Percentiles rank a stretch among this genome's conserved stretches.
Evolutionary conservation across 169 alveolate species (phyloP).

Genomic region (Amoebophrya sp.): DNA sequence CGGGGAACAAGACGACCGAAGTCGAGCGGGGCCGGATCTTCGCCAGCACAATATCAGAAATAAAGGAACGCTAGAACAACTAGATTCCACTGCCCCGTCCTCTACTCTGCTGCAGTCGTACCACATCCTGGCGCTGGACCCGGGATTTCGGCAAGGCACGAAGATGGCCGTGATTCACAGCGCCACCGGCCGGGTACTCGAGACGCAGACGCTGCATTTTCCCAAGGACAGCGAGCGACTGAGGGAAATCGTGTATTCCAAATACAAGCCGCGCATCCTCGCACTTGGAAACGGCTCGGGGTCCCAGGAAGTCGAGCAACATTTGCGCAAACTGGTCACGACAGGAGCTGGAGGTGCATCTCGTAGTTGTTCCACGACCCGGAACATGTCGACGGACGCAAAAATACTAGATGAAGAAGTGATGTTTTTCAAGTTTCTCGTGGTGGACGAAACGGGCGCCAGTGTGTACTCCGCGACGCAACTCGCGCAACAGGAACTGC

Average conservation of each 20-base stretch:
- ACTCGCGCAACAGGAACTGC: neutral
- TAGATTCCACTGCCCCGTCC: no score
- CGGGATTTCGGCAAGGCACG: neutral
- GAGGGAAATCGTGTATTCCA: neutral
- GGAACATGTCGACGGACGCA: neutral
- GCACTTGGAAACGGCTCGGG: neutral
- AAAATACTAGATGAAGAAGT: neutral
- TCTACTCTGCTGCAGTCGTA: no score
- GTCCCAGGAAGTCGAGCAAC: neutral
- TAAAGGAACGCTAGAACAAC: no score
- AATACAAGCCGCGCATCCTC: neutral
- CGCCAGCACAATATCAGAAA: no score
- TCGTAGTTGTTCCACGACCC: neutral
- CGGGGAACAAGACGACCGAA: no score
- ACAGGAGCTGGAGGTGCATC: no score
- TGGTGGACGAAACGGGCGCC: constrained; percentile 12
- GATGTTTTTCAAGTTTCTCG: neutral
- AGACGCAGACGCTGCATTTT: neutral
- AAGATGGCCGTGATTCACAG: neutral
- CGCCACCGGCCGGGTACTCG: neutral
- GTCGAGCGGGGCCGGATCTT: no score
- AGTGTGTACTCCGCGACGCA: neutral
- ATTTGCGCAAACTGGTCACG: neutral
- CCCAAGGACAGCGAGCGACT: neutral
- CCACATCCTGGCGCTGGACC: neutral